Percentiles rank a stretch among this genome's conserved stretches.
These are phyloP conservation scores for Fragaria nilgerrensis DNA, from an alignment of 306 rosid genomes.

Conservation along the genomic window DNA sequence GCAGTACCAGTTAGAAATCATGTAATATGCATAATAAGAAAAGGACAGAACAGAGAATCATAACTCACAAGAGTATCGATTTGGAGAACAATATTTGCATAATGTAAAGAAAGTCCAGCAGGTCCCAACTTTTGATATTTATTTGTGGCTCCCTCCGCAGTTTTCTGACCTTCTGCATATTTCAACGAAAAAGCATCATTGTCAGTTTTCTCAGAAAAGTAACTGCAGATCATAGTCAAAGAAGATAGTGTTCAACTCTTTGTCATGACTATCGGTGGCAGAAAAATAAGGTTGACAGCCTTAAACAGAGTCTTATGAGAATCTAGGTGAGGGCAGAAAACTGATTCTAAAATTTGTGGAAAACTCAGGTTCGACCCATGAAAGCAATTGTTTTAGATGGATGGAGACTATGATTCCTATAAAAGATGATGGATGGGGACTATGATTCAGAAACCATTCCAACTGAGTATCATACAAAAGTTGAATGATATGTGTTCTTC, in stretches of 20 bases:
- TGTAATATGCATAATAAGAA: conserved; percentile 15
- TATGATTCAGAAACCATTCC: neutral
- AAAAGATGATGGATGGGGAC: neutral
- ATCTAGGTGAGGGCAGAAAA: neutral
- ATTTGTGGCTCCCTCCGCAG: conserved; percentile 37
- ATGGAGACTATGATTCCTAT: neutral
- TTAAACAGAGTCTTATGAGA: neutral
- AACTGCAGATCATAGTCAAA: neutral
- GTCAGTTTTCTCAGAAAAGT: neutral
- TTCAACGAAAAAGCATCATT: conserved; percentile 13
- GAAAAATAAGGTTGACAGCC: neutral
- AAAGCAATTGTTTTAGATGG: neutral
- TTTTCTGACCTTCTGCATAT: conserved; percentile 48
- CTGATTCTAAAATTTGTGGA: neutral
- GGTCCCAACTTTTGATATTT: conserved; percentile 66
- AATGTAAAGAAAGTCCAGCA: conserved; percentile 82
- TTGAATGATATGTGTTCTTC: neutral
- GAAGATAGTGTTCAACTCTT: neutral
- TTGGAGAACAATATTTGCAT: conserved; percentile 84
- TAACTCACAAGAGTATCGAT: conserved; percentile 79
- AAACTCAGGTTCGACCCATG: neutral
- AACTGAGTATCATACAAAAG: neutral
- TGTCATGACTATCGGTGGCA: neutral
- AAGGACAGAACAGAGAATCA: conserved; percentile 19
- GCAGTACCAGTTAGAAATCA: neutral